Percentiles rank a stretch among this genome's conserved stretches.
Conservation (phyloP, 2,329 filamentous ascomycete species). For the Clarireedia paspali region DNA sequence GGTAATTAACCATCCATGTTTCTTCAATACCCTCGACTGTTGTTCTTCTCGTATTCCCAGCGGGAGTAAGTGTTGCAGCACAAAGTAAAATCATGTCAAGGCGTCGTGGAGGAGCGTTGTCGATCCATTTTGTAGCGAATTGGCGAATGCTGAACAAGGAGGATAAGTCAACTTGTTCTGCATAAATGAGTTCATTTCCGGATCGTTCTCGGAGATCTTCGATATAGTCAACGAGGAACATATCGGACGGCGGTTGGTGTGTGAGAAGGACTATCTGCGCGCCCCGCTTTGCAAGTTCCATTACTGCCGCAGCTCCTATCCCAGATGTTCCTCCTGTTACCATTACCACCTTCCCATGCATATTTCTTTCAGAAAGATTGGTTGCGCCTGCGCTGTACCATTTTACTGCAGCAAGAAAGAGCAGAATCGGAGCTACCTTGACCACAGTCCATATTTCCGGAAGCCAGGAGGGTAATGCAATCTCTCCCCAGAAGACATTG, state of each 20-base stretch:
- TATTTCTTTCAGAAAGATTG: conserved; percentile 69
- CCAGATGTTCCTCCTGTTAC: conserved; percentile 92
- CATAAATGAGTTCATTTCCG: conserved; percentile 82
- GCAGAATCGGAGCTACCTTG: conserved; percentile 43
- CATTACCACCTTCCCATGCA: conserved; percentile 92
- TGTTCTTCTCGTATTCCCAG: conserved; percentile 48
- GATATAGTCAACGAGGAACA: conserved; percentile 88
- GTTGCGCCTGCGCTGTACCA: conserved; percentile 66
- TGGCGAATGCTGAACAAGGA: conserved; percentile 84
- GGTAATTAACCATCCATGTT: conserved; percentile 91
- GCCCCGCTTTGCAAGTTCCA: conserved; percentile 69
- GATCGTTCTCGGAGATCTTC: conserved; percentile 74
- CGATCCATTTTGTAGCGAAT: conserved; percentile 97
- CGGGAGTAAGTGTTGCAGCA: conserved; percentile 68
- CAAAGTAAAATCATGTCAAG: conserved; percentile 89
- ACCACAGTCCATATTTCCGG: conserved; percentile 39
- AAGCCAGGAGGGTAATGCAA: conserved; percentile 14
- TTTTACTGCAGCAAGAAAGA: conserved; percentile 55
- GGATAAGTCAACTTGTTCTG: conserved; percentile 85
- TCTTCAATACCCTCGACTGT: conserved; percentile 78
- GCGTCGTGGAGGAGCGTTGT: conserved; percentile 82
- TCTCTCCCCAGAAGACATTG: conserved; percentile 18
- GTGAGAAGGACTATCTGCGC: conserved; percentile 90
- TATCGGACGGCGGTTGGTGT: conserved; percentile 69
- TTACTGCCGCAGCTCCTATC: conserved; percentile 71